Evolutionary conservation across 2,329 filamentous ascomycete genomes (phyloP).

Genomic region (Macrophomina pseudophaseolina): DNA sequence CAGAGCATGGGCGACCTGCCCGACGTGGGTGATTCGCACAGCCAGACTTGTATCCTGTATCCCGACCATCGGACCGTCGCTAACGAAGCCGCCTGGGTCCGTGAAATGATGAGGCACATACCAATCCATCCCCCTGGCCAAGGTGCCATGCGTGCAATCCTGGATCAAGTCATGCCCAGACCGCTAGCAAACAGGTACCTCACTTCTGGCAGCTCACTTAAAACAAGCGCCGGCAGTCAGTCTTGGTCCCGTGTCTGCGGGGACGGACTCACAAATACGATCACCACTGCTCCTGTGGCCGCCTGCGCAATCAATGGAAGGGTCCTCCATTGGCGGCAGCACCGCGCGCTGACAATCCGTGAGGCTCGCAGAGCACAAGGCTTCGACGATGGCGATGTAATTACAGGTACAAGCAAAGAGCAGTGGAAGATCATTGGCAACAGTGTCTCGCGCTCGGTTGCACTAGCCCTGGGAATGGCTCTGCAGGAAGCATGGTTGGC

Average conservation of each 20-base stretch:
- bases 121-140: slow-evolving; percentile 58
- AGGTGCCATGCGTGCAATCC: slow-evolving; percentile 30
- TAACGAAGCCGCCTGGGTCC: not conserved
- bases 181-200: slow-evolving; percentile 5
- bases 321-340: slow-evolving; percentile 69
- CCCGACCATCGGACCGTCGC: slow-evolving; percentile 68
- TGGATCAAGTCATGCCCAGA: slow-evolving; percentile 25
- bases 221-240: not conserved
- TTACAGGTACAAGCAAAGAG: slow-evolving; percentile 62
- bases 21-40: slow-evolving; percentile 63
- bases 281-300: slow-evolving; percentile 61
- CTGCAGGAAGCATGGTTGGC: slow-evolving; percentile 63
- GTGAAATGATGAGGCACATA: slow-evolving; percentile 40
- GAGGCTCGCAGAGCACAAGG: slow-evolving; percentile 74
- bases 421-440: slow-evolving; percentile 77
- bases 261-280: slow-evolving; percentile 62
- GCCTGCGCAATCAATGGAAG: slow-evolving; percentile 62
- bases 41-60: slow-evolving; percentile 65
- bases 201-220: too few species aligned
- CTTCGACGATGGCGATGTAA: slow-evolving; percentile 70
- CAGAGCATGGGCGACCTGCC: slow-evolving; percentile 67
- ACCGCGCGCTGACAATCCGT: slow-evolving; percentile 66
- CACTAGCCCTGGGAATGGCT: slow-evolving; percentile 68
- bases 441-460: slow-evolving; percentile 72
- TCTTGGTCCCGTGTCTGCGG: slow-evolving; percentile 61